Percentiles rank a stretch among this genome's conserved stretches.
phyloP scores from a whole-genome alignment of 2,329 filamentous ascomycete genomes.

The Aspergillus ochraceus region DNA sequence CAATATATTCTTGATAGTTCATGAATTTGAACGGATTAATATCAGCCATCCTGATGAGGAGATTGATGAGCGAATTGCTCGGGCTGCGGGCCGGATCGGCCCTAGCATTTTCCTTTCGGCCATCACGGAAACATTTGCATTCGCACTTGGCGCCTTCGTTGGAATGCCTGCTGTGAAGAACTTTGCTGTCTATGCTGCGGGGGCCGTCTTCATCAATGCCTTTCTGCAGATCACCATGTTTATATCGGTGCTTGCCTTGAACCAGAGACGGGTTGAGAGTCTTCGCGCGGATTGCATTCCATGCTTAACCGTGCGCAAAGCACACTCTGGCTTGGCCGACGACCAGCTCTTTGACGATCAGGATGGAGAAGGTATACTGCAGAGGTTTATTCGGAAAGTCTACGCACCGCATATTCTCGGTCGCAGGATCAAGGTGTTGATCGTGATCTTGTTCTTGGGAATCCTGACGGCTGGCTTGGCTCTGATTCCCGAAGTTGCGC shows the following conservation, averaged over 20 bases:
- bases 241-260: conserved; percentile 83
- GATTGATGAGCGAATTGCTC: conserved; percentile 81
- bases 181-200: conserved; percentile 94
- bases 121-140: conserved; percentile 90
- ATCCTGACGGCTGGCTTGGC: conserved; percentile 83
- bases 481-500: conserved; percentile 76
- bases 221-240: conserved; percentile 98
- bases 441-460: conserved; percentile 81
- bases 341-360: conserved; percentile 66
- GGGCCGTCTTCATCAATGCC: conserved; percentile 95
- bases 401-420: conserved; percentile 83
- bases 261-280: conserved; percentile 86
- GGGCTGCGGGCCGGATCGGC: conserved; percentile 91
- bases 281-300: conserved; percentile 89
- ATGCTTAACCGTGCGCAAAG: conserved; percentile 77
- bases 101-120: conserved; percentile 95
- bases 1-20: conserved; percentile 98
- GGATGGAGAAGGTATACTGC: conserved; percentile 79
- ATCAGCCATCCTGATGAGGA: conserved; percentile 84
- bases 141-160: conserved; percentile 87
- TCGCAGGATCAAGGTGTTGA: conserved; percentile 73
- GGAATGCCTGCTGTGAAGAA: conserved; percentile 98
- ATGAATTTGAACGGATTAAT: conserved; percentile 96
- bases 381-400: conserved; percentile 83
- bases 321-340: conserved; percentile 64